Percentiles rank a stretch among this genome's conserved stretches.
phyloP scores from a whole-genome alignment of 805 yeast species.

The Metschnikowia arizonensis region DNA sequence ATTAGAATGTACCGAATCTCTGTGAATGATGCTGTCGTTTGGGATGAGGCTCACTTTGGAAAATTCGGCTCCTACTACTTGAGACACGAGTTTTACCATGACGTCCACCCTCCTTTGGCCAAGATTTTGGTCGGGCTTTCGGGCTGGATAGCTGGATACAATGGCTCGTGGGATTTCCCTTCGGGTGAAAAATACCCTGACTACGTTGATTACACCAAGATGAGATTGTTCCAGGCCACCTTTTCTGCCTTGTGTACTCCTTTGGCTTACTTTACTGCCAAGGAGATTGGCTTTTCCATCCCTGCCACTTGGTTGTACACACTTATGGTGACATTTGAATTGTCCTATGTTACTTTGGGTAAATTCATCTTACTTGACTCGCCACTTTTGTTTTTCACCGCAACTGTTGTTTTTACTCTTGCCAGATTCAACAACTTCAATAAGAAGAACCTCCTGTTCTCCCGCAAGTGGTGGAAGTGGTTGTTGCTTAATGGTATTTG shows the following conservation, averaged over 20 bases:
- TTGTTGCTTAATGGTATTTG: conserved; percentile 74
- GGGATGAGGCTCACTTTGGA: conserved; percentile 98
- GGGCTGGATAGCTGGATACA: conserved; percentile 83
- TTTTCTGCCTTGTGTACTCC: conserved; percentile 68
- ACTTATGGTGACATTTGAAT: conserved; percentile 76
- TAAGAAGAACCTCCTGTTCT: conserved; percentile 44
- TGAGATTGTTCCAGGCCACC: conserved; percentile 69
- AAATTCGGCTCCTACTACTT: conserved; percentile 92
- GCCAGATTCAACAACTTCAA: conserved; percentile 65
- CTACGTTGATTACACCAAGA: conserved; percentile 52
- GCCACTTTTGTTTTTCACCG: conserved; percentile 83
- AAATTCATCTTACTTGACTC: conserved; percentile 90
- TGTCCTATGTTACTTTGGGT: conserved; percentile 78
- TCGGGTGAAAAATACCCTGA: conserved; percentile 65
- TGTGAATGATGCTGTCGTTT: conserved; percentile 60
- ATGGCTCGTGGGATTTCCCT: conserved; percentile 70
- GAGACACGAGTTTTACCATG: conserved; percentile 85
- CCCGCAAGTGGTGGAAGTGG: conserved; percentile 93
- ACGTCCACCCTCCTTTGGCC: conserved; percentile 96
- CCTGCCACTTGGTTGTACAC: conserved; percentile 75
- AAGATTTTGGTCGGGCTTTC: conserved; percentile 87
- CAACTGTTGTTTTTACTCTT: conserved; percentile 71
- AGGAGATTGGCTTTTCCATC: conserved; percentile 63
- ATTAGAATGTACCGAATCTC: conserved; percentile 76
- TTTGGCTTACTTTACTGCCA: conserved; percentile 51